Percentiles rank a stretch among this genome's conserved stretches.
phyloP scores from a whole-genome alignment of 208 protist genomes.

The Kentomonas sorsogonicus region DNA sequence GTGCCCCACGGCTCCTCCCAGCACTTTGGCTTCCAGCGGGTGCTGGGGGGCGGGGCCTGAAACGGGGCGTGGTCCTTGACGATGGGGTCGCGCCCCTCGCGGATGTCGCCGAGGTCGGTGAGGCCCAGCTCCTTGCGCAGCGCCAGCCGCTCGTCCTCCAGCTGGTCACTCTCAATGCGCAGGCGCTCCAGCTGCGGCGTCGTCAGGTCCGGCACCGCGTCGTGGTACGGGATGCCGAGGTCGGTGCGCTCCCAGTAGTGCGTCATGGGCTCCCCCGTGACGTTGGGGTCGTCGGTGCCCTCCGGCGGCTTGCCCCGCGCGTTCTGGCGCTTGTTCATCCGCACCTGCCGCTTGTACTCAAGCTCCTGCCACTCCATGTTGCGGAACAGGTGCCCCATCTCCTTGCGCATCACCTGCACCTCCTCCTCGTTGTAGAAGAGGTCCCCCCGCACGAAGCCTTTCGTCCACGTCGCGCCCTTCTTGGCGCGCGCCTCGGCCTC shows the following conservation, averaged over 20 bases:
- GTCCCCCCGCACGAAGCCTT: conserved; percentile 79
- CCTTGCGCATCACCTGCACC: conserved; percentile 82
- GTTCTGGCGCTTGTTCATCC: conserved; percentile 75
- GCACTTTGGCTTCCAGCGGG: conserved; percentile 86
- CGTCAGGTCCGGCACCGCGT: conserved; percentile 79
- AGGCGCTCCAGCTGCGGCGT: conserved; percentile 80
- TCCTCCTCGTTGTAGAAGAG: conserved; percentile 91
- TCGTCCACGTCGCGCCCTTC: conserved; percentile 81
- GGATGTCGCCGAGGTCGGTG: conserved; percentile 80
- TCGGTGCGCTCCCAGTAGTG: conserved; percentile 89
- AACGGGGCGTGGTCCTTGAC: conserved; percentile 55
- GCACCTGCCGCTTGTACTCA: conserved; percentile 87
- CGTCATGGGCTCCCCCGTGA: conserved; percentile 58
- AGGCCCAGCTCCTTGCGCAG: conserved; percentile 82
- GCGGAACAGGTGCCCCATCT: conserved; percentile 80
- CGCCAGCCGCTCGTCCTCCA: conserved; percentile 79
- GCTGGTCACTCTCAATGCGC: conserved; percentile 73
- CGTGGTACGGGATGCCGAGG: conserved; percentile 82
- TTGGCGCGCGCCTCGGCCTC: conserved; percentile 52
- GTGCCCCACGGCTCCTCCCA: conserved; percentile 88
- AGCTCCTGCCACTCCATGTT: conserved; percentile 89
- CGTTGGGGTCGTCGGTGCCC: conserved; percentile 72
- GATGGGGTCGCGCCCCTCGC: conserved; percentile 74
- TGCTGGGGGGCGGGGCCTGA: conserved; percentile 72
- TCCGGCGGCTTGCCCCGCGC: conserved; percentile 72